Evolutionary conservation across 140 eudicot species (phyloP).

Genomic region (Erigeron philadelphicus): DNA sequence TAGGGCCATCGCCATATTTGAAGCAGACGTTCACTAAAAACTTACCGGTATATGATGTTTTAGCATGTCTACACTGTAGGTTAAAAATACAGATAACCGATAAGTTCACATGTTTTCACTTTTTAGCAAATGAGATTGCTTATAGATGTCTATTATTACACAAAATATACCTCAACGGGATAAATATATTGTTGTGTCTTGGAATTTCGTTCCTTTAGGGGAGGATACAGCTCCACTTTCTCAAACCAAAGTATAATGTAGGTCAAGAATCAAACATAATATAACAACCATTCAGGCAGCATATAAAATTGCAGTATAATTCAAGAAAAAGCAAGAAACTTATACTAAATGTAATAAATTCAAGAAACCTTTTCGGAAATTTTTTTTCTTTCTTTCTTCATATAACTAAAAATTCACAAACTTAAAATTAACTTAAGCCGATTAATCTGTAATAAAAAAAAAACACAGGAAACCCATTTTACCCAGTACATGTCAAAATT

Average conservation of each 20-base stretch:
- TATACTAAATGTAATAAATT: background rate
- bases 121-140: background rate
- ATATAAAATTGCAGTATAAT: background rate
- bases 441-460: background rate
- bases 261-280: slow-evolving; percentile 56
- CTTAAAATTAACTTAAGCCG: slow-evolving; percentile 3
- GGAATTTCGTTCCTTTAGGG: slow-evolving; percentile 52
- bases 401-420: background rate
- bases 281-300: background rate
- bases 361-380: too few species aligned
- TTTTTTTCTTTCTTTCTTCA: too few species aligned
- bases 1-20: slow-evolving; percentile 52
- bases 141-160: background rate
- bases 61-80: slow-evolving; percentile 93
- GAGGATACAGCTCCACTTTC: slow-evolving; percentile 52
- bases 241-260: slow-evolving; percentile 58
- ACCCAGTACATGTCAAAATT: background rate
- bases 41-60: slow-evolving; percentile 65
- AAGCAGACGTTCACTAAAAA: slow-evolving; percentile 53
- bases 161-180: slow-evolving; percentile 61
- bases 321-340: background rate
- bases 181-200: background rate
- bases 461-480: background rate
- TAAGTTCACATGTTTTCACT: background rate
- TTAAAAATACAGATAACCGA: slow-evolving; percentile 10